Conservation (phyloP, 495 filamentous ascomycete genomes). For the Penicillium subrubescens region DNA sequence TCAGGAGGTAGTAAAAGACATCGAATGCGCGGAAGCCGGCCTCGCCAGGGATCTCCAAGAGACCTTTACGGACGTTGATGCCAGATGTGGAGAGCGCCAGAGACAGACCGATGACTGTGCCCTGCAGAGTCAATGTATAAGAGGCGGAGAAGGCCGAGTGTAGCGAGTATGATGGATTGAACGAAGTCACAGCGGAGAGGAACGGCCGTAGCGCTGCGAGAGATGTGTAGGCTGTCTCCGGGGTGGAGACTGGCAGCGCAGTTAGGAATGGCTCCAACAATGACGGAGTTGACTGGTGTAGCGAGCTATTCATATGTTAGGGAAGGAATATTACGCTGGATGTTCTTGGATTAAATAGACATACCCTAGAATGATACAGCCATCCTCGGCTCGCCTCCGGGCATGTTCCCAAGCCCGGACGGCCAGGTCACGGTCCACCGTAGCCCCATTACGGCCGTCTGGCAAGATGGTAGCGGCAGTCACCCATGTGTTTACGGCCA, state of each 20-base stretch:
- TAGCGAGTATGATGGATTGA: constrained; percentile 81
- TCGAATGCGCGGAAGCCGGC: constrained; percentile 92
- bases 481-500: constrained; percentile 95
- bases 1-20: constrained; percentile 95
- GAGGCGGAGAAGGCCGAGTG: constrained; percentile 80
- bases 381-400: constrained; percentile 90
- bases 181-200: constrained; percentile 80
- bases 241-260: constrained; percentile 76
- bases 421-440: constrained; percentile 77
- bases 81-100: constrained; percentile 84
- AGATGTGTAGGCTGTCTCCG: constrained; percentile 70
- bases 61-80: constrained; percentile 78
- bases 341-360: constrained; percentile 16
- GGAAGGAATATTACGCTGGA: constrained; percentile 3
- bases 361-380: constrained; percentile 87
- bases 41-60: constrained; percentile 79
- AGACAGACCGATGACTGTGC: constrained; percentile 72
- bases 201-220: constrained; percentile 82
- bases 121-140: constrained; percentile 78
- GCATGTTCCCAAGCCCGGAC: constrained; percentile 96
- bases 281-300: constrained; percentile 86
- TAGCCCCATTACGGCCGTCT: constrained; percentile 70
- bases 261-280: constrained; percentile 79
- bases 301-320: constrained; percentile 59
- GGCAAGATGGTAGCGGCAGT: constrained; percentile 68